A percentile compares a stretch with the other conserved stretches of the same genome.
Conservation (phyloP, 116 monocot species). For the Iris pallida region DNA sequence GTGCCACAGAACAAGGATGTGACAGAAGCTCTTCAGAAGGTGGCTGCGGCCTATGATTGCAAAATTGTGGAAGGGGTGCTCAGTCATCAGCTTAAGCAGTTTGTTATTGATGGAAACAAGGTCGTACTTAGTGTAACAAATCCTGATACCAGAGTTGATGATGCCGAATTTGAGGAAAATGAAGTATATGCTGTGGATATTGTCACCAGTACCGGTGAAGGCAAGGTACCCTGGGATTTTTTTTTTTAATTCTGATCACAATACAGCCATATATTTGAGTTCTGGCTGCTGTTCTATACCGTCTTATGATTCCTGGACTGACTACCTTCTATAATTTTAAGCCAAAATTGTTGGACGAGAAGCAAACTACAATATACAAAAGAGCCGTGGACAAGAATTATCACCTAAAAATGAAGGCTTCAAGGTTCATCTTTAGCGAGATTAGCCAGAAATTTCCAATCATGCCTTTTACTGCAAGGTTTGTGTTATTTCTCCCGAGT, state of each 20-base stretch:
- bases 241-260: background rate
- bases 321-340: constrained; percentile 11
- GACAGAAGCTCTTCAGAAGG: constrained; percentile 91
- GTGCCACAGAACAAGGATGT: constrained; percentile 82
- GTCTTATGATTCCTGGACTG: background rate
- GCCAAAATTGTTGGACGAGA: constrained; percentile 90
- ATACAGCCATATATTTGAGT: background rate
- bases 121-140: constrained; percentile 68
- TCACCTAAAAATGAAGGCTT: constrained; percentile 90
- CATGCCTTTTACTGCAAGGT: constrained; percentile 97
- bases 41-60: constrained; percentile 93
- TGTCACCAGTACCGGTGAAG: constrained; percentile 86
- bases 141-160: constrained; percentile 85
- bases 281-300: background rate
- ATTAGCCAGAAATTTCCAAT: constrained; percentile 88
- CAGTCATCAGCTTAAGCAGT: constrained; percentile 95
- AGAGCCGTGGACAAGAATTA: constrained; percentile 92
- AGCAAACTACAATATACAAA: constrained; percentile 85
- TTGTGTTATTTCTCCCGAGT: background rate
- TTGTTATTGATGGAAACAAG: constrained; percentile 98
- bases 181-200: constrained; percentile 96
- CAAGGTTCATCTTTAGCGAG: constrained; percentile 91
- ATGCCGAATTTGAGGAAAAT: constrained; percentile 97
- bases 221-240: constrained; percentile 64
- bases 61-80: constrained; percentile 96